Percentiles rank a stretch among this genome's conserved stretches.
phyloP scores from a whole-genome alignment of 2,329 filamentous ascomycete genomes.

The Alternaria sp. region DNA sequence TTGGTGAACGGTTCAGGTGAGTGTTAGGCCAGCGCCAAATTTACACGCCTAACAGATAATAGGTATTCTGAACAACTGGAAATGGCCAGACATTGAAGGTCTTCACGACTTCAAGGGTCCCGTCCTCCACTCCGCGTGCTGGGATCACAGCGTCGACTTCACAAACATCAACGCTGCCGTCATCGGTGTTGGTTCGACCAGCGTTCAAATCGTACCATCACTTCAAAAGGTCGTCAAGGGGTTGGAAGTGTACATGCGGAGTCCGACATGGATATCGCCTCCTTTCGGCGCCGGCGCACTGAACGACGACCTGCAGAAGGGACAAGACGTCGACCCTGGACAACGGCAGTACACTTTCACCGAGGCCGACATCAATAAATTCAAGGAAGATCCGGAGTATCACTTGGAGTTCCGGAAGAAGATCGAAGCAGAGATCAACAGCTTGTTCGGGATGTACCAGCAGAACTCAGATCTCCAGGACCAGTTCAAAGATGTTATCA shows the following conservation, averaged over 20 bases:
- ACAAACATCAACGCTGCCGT: constrained; percentile 38
- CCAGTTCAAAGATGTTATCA: constrained; percentile 50
- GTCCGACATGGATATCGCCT: constrained; percentile 50
- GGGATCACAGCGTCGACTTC: constrained; percentile 50
- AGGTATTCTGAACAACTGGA: constrained; percentile 54
- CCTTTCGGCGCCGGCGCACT: constrained; percentile 47
- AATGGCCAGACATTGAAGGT: constrained; percentile 53
- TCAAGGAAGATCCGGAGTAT: constrained; percentile 63
- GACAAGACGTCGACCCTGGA: constrained; percentile 48
- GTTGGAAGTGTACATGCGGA: constrained; percentile 46
- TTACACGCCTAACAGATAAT: constrained; percentile 45
- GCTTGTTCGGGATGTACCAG: constrained; percentile 60
- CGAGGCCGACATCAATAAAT: constrained; percentile 63
- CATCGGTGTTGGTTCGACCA: constrained; percentile 44
- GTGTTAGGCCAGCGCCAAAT: not conserved
- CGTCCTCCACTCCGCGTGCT: constrained; percentile 53
- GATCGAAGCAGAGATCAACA: constrained; percentile 59
- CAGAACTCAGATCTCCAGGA: constrained; percentile 54
- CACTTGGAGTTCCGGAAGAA: constrained; percentile 58
- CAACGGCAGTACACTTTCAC: constrained; percentile 54
- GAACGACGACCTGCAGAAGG: constrained; percentile 41
- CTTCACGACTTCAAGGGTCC: constrained; percentile 52
- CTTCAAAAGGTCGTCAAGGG: constrained; percentile 47
- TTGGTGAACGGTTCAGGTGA: constrained; percentile 54
- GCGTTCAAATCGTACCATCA: constrained; percentile 46